These are phyloP conservation scores for Paecilomyces sp. DNA, from an alignment of 2,329 filamentous ascomycete genomes.

Conservation along the genomic window DNA sequence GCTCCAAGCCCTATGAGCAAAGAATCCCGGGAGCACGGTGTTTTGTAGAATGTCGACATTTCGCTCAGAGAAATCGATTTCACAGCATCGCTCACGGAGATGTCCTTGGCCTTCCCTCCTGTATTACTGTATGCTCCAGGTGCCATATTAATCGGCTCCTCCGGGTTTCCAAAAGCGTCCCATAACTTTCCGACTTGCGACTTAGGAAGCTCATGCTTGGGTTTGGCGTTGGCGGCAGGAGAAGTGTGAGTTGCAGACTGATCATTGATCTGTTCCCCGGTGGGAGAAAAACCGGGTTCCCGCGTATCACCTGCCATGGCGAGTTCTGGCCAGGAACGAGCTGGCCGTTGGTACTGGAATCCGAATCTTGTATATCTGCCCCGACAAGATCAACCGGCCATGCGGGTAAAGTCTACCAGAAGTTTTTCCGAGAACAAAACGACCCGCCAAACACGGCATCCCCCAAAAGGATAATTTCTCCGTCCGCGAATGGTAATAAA, in stretches of 20 bases:
- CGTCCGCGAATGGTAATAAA: constrained; percentile 12
- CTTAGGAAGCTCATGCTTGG: constrained; percentile 36
- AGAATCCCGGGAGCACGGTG: constrained; percentile 77
- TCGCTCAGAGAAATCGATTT: constrained; percentile 48
- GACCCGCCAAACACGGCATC: neutral
- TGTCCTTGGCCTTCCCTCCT: constrained; percentile 45
- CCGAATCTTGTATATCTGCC: neutral
- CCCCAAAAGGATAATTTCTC: constrained; percentile 14
- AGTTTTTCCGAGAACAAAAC: neutral
- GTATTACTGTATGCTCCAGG: constrained; percentile 53
- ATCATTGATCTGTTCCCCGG: constrained; percentile 11
- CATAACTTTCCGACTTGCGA: constrained; percentile 42
- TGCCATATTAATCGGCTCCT: constrained; percentile 49
- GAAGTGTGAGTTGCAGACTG: constrained; percentile 10
- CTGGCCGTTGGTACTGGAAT: neutral
- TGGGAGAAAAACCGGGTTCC: constrained; percentile 13
- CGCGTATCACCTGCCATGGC: constrained; percentile 35
- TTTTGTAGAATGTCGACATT: constrained; percentile 57
- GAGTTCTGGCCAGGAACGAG: constrained; percentile 2
- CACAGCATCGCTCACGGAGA: constrained; percentile 33
- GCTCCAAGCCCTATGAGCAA: constrained; percentile 75
- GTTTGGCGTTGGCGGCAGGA: constrained; percentile 17
- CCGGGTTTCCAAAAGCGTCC: constrained; percentile 40
- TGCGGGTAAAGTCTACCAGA: constrained; percentile 1
- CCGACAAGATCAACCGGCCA: neutral